Evolutionary conservation across 306 rosid genomes (phyloP).

Genomic region (Parietaria judaica): DNA sequence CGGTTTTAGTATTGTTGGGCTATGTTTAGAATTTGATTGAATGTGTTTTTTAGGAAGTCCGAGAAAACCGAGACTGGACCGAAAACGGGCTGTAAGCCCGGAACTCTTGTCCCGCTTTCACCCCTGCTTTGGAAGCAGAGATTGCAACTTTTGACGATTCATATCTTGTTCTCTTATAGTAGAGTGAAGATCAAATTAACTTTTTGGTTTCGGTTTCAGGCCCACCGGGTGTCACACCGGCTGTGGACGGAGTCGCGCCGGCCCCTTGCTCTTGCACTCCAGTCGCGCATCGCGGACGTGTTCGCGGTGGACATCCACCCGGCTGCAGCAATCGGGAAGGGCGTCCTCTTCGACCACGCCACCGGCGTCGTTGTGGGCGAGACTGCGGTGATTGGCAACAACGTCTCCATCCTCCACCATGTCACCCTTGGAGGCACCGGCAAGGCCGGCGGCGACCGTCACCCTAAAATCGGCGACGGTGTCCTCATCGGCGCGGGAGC

Average conservation of each 20-base stretch:
- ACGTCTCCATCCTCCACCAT: conserved; percentile 83
- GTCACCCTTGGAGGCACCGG: conserved; percentile 96
- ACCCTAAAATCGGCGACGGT: conserved; percentile 89
- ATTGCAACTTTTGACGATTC: too few species aligned
- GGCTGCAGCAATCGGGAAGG: conserved; percentile 75
- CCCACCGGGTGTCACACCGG: conserved; percentile 77
- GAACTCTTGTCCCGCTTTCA: too few species aligned
- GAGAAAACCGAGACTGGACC: too few species aligned
- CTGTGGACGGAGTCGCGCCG: conserved; percentile 72
- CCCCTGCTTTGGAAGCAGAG: too few species aligned
- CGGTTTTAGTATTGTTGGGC: too few species aligned
- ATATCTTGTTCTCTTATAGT: too few species aligned
- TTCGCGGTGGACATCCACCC: conserved; percentile 95
- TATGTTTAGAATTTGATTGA: too few species aligned
- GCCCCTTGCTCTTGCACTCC: conserved; percentile 76
- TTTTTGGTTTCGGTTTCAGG: conserved; percentile 23
- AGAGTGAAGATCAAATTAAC: too few species aligned
- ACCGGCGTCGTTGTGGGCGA: conserved; percentile 93
- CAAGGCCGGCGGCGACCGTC: conserved; percentile 82
- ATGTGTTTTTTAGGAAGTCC: too few species aligned
- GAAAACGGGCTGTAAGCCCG: too few species aligned
- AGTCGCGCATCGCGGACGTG: conserved; percentile 73
- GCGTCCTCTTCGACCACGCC: conserved; percentile 81
- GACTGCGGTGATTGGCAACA: conserved; percentile 91
- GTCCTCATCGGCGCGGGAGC: conserved; percentile 96